Evolutionary conservation across 352 stramenopile genomes (phyloP).

Genomic region (Phytophthora kernoviae): DNA sequence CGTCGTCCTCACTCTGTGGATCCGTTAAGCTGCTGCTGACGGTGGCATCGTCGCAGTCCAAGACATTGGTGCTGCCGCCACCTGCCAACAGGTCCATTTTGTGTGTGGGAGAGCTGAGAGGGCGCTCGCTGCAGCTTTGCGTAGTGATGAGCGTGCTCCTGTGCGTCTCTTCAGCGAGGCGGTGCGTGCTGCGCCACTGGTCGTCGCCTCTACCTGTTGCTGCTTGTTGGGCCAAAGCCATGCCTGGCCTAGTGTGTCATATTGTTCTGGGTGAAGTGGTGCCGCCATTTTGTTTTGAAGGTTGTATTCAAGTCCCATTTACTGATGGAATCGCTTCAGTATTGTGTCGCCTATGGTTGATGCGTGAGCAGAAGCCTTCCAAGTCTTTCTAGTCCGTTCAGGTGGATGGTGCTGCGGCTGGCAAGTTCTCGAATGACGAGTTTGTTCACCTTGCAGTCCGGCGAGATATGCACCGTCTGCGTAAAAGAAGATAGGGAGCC

Average conservation of each 20-base stretch:
- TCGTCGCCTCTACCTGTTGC: constrained; percentile 31
- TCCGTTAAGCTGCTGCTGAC: constrained; percentile 21
- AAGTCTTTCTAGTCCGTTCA: too few relatives aligned
- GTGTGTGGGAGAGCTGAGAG: constrained; percentile 21
- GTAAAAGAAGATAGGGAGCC: not conserved
- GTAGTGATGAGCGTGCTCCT: constrained; percentile 28
- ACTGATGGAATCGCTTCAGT: not conserved
- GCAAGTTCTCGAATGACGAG: constrained; percentile 32
- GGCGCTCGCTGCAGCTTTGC: constrained; percentile 48
- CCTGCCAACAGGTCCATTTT: constrained; percentile 15
- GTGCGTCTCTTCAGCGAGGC: constrained; percentile 38
- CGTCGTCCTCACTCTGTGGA: constrained; percentile 21
- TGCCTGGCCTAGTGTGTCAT: constrained; percentile 41
- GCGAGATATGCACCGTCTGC: not conserved
- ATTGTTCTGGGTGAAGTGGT: constrained; percentile 32
- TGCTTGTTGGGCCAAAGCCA: constrained; percentile 43
- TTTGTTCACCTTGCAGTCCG: too few relatives aligned
- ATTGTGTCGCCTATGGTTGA: constrained; percentile 8
- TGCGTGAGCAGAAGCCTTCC: too few relatives aligned
- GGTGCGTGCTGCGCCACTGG: constrained; percentile 18
- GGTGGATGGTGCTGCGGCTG: constrained; percentile 14
- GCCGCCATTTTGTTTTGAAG: constrained; percentile 25
- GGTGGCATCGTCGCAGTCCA: constrained; percentile 36
- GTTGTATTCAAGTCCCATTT: constrained; percentile 29
- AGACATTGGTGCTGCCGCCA: constrained; percentile 37